These are phyloP conservation scores for Hypsizygus marmoreus DNA, from an alignment of 768 basidiomycete genomes.

Conservation along the genomic window DNA sequence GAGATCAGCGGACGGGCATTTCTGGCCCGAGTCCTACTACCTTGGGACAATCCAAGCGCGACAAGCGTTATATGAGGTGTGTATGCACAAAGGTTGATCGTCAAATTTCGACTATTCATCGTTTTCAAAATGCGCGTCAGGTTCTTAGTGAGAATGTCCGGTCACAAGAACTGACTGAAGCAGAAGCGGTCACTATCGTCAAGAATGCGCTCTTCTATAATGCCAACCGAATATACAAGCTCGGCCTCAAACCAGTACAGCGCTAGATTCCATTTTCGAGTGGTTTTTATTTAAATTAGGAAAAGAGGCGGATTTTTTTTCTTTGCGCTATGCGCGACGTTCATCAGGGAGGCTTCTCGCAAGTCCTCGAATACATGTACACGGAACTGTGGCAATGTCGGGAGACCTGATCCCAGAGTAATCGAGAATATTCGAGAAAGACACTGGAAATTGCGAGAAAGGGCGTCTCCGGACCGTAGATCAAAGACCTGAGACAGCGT, in stretches of 20 bases:
- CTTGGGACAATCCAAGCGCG: constrained; percentile 67
- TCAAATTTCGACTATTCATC: neutral
- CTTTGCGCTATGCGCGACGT: neutral
- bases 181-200: constrained; percentile 54
- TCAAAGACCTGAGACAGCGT: no score
- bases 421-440: no score
- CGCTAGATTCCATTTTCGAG: neutral
- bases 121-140: constrained; percentile 32
- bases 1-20: constrained; percentile 57
- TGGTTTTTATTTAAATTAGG: neutral
- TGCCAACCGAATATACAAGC: constrained; percentile 62
- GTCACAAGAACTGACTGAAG: constrained; percentile 51
- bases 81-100: constrained; percentile 4
- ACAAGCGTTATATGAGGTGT: constrained; percentile 58
- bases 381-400: no score
- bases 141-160: constrained; percentile 56
- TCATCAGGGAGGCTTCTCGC: neutral
- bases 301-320: neutral
- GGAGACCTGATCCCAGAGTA: no score
- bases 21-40: constrained; percentile 81
- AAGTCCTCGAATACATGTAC: no score
- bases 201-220: constrained; percentile 66
- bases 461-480: no score
- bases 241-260: constrained; percentile 40
- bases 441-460: no score